Evolutionary conservation across 2,329 filamentous ascomycete species (phyloP).

Genomic region (Magnaporthiopsis rhizophila): DNA sequence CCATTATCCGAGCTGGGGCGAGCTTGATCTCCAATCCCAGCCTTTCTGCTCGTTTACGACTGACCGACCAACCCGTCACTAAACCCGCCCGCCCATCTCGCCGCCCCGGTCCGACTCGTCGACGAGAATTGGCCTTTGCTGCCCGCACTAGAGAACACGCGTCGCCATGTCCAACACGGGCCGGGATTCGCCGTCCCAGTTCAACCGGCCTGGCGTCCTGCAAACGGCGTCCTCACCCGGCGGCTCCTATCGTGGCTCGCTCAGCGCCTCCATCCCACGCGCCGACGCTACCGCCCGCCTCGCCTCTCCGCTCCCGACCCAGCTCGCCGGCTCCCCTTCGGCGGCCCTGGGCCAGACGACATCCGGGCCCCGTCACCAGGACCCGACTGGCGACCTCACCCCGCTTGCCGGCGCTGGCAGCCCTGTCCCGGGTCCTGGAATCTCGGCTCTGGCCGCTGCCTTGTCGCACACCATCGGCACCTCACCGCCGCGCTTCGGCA

Average conservation of each 20-base stretch:
- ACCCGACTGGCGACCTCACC: constrained; percentile 38
- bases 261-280: constrained; percentile 46
- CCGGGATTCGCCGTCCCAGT: constrained; percentile 19
- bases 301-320: constrained; percentile 45
- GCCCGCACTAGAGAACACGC: not conserved
- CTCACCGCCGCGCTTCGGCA: constrained; percentile 63
- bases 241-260: constrained; percentile 34
- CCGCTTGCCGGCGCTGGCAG: constrained; percentile 59
- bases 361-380: constrained; percentile 32
- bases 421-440: constrained; percentile 65
- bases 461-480: constrained; percentile 66
- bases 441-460: constrained; percentile 84
- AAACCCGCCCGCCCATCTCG: not conserved
- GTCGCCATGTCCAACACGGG: constrained; percentile 16
- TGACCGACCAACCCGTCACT: not conserved
- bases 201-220: constrained; percentile 17
- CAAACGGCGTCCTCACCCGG: constrained; percentile 39
- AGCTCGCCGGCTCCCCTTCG: constrained; percentile 24
- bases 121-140: not conserved
- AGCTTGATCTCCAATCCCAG: not conserved
- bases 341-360: constrained; percentile 9
- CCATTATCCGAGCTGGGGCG: not conserved
- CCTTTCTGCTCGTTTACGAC: not conserved
- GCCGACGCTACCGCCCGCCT: constrained; percentile 54
- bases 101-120: not conserved